Evolutionary conservation across 2,329 filamentous ascomycete genomes (phyloP).

Genomic region (Colletotrichum gigasporum): DNA sequence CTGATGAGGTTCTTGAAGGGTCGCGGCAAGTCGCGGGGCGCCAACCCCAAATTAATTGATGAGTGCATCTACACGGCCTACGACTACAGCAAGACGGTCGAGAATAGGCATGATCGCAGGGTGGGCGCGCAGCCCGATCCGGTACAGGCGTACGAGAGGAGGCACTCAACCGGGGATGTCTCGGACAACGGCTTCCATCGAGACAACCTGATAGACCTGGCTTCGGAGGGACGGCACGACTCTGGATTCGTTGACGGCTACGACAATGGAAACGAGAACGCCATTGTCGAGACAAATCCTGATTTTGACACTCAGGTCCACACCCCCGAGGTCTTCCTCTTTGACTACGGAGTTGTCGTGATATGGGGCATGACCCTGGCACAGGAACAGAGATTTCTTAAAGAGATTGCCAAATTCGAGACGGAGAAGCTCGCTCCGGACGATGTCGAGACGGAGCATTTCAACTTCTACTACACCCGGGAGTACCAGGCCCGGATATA

Average conservation of each 20-base stretch:
- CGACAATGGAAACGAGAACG: conserved; percentile 34
- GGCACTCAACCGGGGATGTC: conserved; percentile 80
- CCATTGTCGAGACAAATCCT: conserved; percentile 57
- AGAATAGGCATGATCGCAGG: conserved; percentile 43
- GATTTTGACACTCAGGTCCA: conserved; percentile 91
- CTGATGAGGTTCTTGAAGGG: conserved; percentile 93
- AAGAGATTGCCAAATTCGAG: conserved; percentile 95
- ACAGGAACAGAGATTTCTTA: conserved; percentile 90
- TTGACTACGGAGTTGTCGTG: conserved; percentile 96
- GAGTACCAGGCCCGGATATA: conserved; percentile 99
- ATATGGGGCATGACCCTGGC: conserved; percentile 97
- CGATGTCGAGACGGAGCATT: conserved; percentile 94
- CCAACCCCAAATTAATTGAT: conserved; percentile 92
- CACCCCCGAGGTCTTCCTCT: conserved; percentile 93
- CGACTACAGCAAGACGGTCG: conserved; percentile 70
- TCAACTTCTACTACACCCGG: conserved; percentile 99
- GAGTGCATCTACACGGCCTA: conserved; percentile 98
- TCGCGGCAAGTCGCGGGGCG: conserved; percentile 77
- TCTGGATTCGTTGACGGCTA: conserved; percentile 43
- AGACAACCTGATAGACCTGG: conserved; percentile 72
- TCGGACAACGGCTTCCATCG: conserved; percentile 63
- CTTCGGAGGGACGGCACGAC: conserved; percentile 47
- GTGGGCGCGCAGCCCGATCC: conserved; percentile 43
- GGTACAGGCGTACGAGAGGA: conserved; percentile 65
- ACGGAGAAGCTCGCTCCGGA: conserved; percentile 87